A percentile compares a stretch with the other conserved stretches of the same genome.
Conservation (phyloP, 495 filamentous ascomycete species). For the Podospora anserina region DNA sequence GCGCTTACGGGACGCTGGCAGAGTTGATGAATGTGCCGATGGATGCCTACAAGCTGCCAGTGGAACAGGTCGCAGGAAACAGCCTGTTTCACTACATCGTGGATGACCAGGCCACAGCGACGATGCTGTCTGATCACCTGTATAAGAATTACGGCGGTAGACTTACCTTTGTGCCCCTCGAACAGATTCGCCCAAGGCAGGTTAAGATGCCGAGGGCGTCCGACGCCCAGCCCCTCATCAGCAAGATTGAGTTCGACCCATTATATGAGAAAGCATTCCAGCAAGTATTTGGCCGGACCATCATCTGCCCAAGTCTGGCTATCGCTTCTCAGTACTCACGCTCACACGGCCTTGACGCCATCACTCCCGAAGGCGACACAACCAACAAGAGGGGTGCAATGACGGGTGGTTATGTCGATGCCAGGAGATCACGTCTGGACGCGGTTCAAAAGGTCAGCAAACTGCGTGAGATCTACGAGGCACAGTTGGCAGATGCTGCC, state of each 20-base stretch:
- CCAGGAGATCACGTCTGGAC: conserved; percentile 75
- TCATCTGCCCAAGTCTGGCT: conserved; percentile 85
- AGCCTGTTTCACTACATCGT: conserved; percentile 97
- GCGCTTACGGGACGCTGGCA: conserved; percentile 89
- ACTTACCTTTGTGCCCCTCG: conserved; percentile 92
- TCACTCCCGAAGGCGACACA: conserved; percentile 90
- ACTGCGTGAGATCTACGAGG: conserved; percentile 71
- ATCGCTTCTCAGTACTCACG: conserved; percentile 85
- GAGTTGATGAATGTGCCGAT: conserved; percentile 77
- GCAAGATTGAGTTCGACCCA: conserved; percentile 76
- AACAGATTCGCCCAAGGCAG: conserved; percentile 64
- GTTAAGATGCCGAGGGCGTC: conserved; percentile 76
- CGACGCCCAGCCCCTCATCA: conserved; percentile 82
- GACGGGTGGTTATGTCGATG: conserved; percentile 89
- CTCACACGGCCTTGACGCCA: conserved; percentile 84
- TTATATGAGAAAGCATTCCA: conserved; percentile 80
- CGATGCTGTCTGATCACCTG: conserved; percentile 72
- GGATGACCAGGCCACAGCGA: conserved; percentile 85
- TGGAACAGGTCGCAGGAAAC: conserved; percentile 88
- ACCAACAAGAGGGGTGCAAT: conserved; percentile 91
- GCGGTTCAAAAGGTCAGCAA: conserved; percentile 72
- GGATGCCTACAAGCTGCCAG: conserved; percentile 82
- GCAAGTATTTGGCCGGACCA: conserved; percentile 92
- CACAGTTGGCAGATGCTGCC: conserved; percentile 48
- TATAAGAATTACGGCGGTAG: conserved; percentile 78